phyloP scores from a whole-genome alignment of 2,329 filamentous ascomycete species.

The Microcyclospora pomicola region DNA sequence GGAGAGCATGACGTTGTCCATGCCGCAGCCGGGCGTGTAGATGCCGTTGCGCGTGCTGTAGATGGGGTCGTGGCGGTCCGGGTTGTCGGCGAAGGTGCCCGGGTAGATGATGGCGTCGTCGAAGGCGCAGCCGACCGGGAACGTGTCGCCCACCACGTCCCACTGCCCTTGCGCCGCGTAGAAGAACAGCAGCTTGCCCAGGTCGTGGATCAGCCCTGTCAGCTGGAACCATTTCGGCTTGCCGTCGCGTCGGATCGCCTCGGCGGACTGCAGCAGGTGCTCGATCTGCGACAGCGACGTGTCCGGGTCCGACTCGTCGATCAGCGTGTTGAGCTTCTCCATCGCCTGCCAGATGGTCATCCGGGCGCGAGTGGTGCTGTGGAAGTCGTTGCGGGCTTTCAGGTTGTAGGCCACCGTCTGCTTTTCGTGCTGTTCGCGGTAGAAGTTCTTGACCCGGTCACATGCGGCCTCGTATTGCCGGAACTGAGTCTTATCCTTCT shows the following conservation, averaged over 20 bases:
- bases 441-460: conserved; percentile 77
- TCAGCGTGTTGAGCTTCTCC: conserved; percentile 79
- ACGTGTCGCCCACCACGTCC: conserved; percentile 84
- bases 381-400: conserved; percentile 58
- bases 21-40: conserved; percentile 62
- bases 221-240: conserved; percentile 75
- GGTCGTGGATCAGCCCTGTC: conserved; percentile 62
- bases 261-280: conserved; percentile 75
- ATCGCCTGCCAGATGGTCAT: conserved; percentile 88
- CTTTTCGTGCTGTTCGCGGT: conserved; percentile 55
- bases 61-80: conserved; percentile 55
- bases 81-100: conserved; percentile 62
- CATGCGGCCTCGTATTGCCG: conserved; percentile 72
- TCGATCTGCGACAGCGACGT: conserved; percentile 79
- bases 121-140: conserved; percentile 64
- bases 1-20: conserved; percentile 78
- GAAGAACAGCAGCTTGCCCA: conserved; percentile 69
- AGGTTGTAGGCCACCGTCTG: conserved; percentile 78
- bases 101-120: conserved; percentile 69
- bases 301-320: conserved; percentile 85
- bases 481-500: conserved; percentile 69
- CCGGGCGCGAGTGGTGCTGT: conserved; percentile 51
- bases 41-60: conserved; percentile 69
- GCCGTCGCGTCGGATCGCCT: conserved; percentile 75
- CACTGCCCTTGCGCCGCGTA: conserved; percentile 77